phyloP scores from a whole-genome alignment of 2,329 filamentous ascomycete genomes.

The Fusarium xylarioides region DNA sequence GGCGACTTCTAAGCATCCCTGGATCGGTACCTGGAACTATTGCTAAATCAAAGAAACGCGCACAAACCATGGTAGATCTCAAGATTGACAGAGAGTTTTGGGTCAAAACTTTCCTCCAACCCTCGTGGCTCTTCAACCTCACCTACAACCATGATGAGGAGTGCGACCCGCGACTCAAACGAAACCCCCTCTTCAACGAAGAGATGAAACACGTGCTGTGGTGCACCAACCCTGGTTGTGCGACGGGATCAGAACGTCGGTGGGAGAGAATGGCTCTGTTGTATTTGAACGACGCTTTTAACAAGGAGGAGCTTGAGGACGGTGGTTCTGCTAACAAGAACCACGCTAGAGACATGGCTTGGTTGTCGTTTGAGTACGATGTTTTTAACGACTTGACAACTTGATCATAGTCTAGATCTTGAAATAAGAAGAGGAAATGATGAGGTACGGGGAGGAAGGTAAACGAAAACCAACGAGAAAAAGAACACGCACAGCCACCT shows the following conservation, averaged over 20 bases:
- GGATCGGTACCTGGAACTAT: too few species aligned
- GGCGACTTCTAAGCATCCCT: too few species aligned
- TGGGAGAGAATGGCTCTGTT: conserved; percentile 7
- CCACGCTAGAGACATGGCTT: not conserved
- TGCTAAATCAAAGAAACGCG: too few species aligned
- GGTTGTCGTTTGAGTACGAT: not conserved
- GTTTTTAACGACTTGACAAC: not conserved
- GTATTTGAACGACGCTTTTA: not conserved
- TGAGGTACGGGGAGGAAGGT: not conserved
- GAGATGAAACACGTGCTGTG: not conserved
- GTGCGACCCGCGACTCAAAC: not conserved
- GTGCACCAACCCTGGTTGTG: not conserved
- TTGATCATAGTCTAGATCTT: not conserved
- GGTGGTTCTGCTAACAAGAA: too few species aligned
- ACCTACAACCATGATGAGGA: not conserved
- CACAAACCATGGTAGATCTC: too few species aligned
- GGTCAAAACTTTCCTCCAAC: not conserved
- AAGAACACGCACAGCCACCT: not conserved
- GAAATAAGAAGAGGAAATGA: not conserved
- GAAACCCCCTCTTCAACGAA: not conserved
- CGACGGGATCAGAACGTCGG: not conserved
- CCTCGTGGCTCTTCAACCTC: conserved; percentile 3
- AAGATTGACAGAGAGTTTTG: not conserved
- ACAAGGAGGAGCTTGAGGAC: not conserved
- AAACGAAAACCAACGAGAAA: too few species aligned